These are phyloP conservation scores for Sphaceloma murrayae DNA, from an alignment of 2,329 filamentous ascomycete species.

Conservation along the genomic window DNA sequence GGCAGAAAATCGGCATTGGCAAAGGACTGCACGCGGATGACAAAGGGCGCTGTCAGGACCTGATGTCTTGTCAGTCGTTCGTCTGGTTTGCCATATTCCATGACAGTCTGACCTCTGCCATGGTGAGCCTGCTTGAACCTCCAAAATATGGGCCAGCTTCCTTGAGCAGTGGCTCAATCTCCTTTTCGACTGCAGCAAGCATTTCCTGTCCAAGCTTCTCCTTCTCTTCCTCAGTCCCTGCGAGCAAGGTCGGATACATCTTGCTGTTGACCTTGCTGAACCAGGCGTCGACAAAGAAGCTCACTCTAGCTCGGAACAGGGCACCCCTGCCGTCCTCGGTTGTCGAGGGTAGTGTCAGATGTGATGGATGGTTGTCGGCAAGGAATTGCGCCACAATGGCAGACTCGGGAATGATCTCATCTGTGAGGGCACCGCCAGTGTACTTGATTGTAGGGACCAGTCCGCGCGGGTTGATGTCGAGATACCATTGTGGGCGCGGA, in stretches of 20 bases:
- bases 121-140: conserved; percentile 47
- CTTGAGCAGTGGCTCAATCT: conserved; percentile 61
- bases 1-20: conserved; percentile 46
- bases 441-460: conserved; percentile 63
- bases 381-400: conserved; percentile 63
- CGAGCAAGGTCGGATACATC: conserved; percentile 40
- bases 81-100: too few species aligned
- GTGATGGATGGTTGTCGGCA: conserved; percentile 58
- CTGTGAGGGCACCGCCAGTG: conserved; percentile 35
- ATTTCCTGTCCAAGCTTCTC: conserved; percentile 42
- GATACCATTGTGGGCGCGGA: conserved; percentile 63
- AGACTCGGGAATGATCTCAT: conserved; percentile 62
- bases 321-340: conserved; percentile 45
- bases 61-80: too few species aligned
- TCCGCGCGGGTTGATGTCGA: conserved; percentile 68
- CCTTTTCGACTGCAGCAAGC: conserved; percentile 52
- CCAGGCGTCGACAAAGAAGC: conserved; percentile 65
- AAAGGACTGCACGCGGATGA: conserved; percentile 50
- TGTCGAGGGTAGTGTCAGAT: conserved; percentile 49
- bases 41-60: conserved; percentile 47
- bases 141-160: conserved; percentile 39
- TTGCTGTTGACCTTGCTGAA: conserved; percentile 48
- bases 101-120: conserved; percentile 59
- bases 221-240: conserved; percentile 42
- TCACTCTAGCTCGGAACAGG: conserved; percentile 55